Evolutionary conservation across 306 rosid species (phyloP).

Genomic region (Biancaea sappan): DNA sequence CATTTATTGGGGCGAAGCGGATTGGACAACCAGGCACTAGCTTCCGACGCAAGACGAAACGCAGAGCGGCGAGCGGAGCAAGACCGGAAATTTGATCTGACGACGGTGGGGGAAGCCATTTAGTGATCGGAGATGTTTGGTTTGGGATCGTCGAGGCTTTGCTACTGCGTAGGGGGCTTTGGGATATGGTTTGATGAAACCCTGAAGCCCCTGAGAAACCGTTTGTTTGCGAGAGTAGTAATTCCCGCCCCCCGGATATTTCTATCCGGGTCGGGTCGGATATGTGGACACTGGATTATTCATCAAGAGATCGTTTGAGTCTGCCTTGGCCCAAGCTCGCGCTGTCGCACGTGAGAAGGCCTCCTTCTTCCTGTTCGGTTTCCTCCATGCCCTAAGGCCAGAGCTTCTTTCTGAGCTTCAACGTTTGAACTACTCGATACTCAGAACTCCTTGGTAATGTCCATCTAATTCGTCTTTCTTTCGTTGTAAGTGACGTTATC

Average conservation of each 20-base stretch:
- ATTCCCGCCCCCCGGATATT: not conserved
- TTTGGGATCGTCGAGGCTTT: not conserved
- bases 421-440: not conserved
- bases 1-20: conserved; percentile 54
- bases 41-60: conserved; percentile 51
- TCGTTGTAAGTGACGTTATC: not conserved
- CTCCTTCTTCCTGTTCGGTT: not conserved
- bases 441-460: not conserved
- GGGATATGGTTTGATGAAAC: not conserved
- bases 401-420: not conserved
- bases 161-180: not conserved
- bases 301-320: not conserved
- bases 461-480: not conserved
- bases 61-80: conserved; percentile 47
- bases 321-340: not conserved
- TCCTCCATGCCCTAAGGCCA: conserved; percentile 9
- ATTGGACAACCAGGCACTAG: conserved; percentile 57
- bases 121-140: conserved; percentile 21
- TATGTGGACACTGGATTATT: not conserved
- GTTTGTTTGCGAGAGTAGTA: not conserved
- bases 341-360: not conserved
- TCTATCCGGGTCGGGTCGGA: not conserved
- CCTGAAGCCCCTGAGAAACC: not conserved
- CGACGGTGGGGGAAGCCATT: conserved; percentile 69
- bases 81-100: conserved; percentile 70